These are phyloP conservation scores for Candida khao-thaluensis DNA, from an alignment of 805 yeast genomes.

Conservation along the genomic window DNA sequence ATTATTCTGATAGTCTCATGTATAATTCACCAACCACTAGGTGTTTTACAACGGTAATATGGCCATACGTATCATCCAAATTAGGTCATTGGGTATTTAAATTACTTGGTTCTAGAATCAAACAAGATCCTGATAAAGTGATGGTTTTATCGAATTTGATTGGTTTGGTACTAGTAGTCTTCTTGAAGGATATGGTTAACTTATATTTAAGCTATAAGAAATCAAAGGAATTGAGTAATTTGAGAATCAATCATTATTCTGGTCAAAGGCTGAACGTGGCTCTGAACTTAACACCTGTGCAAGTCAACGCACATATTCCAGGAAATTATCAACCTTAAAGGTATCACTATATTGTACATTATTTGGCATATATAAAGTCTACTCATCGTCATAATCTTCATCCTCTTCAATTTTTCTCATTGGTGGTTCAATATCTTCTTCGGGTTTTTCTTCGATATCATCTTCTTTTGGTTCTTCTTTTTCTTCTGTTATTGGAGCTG, in stretches of 20 bases:
- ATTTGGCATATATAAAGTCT: slow-evolving; percentile 3
- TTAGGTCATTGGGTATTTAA: slow-evolving; percentile 26
- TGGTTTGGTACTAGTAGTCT: slow-evolving; percentile 32
- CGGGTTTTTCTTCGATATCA: slow-evolving; percentile 13
- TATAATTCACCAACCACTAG: slow-evolving; percentile 25
- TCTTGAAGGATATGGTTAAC: slow-evolving; percentile 34
- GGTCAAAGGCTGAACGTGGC: neutral
- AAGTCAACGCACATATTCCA: neutral
- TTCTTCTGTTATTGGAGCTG: slow-evolving; percentile 4
- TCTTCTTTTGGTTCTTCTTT: slow-evolving; percentile 12
- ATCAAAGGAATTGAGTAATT: slow-evolving; percentile 28
- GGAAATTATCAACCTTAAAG: slow-evolving; percentile 1
- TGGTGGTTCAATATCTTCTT: slow-evolving; percentile 41
- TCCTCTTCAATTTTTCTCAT: slow-evolving; percentile 46
- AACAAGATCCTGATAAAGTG: slow-evolving; percentile 19
- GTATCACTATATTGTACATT: slow-evolving; percentile 5
- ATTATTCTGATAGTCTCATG: slow-evolving; percentile 29
- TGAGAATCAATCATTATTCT: slow-evolving; percentile 13
- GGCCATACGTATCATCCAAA: slow-evolving; percentile 41
- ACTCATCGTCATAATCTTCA: slow-evolving; percentile 46
- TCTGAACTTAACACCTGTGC: neutral
- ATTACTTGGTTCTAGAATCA: slow-evolving; percentile 7
- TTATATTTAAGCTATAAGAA: slow-evolving; percentile 28
- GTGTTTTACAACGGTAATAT: slow-evolving; percentile 32
- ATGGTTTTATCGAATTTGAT: slow-evolving; percentile 30